Conservation (phyloP, 495 filamentous ascomycete genomes). For the Baudoinia panamericana region DNA sequence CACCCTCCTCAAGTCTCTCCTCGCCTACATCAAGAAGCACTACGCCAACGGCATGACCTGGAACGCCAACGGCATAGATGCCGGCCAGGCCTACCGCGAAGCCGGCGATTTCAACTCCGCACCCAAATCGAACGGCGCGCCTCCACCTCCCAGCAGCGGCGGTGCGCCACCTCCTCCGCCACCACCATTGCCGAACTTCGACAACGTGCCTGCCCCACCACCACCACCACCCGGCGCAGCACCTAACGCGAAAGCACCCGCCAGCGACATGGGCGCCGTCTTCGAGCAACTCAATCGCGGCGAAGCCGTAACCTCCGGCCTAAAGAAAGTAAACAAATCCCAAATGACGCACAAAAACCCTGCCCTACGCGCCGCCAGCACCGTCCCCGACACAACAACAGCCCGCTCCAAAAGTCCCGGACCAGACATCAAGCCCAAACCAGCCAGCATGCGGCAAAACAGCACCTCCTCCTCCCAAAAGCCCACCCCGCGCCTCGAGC, state of each 20-base stretch:
- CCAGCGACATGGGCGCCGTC: constrained; percentile 61
- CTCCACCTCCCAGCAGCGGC: constrained; percentile 44
- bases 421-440: constrained; percentile 80
- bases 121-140: constrained; percentile 32
- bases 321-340: constrained; percentile 85
- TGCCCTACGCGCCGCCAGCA: constrained; percentile 58
- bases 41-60: constrained; percentile 69
- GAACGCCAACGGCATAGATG: constrained; percentile 70
- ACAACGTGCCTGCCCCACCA: constrained; percentile 66
- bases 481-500: constrained; percentile 35
- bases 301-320: constrained; percentile 65
- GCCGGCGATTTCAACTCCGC: constrained; percentile 26
- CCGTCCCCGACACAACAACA: constrained; percentile 47
- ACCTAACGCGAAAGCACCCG: constrained; percentile 18
- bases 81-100: constrained; percentile 47
- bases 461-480: constrained; percentile 46
- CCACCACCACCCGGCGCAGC: constrained; percentile 46
- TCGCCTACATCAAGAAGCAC: constrained; percentile 67
- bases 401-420: constrained; percentile 59
- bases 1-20: constrained; percentile 66
- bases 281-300: constrained; percentile 87
- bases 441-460: constrained; percentile 83
- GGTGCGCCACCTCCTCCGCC: constrained; percentile 47
- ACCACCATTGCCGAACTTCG: constrained; percentile 40
- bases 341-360: constrained; percentile 99